These are phyloP conservation scores for Ophiocordyceps robertsii DNA, from an alignment of 2,329 filamentous ascomycete genomes.

Conservation along the genomic window DNA sequence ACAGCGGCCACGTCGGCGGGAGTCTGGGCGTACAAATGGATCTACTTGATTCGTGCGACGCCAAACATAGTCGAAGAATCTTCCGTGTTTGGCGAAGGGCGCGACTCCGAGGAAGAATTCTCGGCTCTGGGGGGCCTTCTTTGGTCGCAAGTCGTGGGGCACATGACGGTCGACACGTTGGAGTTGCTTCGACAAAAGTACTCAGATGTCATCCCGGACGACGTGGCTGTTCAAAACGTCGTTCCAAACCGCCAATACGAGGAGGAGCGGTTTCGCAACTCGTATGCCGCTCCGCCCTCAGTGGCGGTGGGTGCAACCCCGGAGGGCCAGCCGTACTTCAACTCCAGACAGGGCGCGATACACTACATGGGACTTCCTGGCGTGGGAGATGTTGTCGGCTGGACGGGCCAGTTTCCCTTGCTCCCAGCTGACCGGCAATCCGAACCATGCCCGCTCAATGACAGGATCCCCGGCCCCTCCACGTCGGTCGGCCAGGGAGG, in stretches of 20 bases:
- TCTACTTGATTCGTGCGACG: not conserved
- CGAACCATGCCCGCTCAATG: too few relatives aligned
- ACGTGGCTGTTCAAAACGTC: not conserved
- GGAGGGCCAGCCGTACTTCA: not conserved
- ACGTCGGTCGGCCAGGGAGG: too few relatives aligned
- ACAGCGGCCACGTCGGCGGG: not conserved
- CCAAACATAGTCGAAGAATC: not conserved
- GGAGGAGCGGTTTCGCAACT: not conserved
- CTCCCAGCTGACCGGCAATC: not conserved
- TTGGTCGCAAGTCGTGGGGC: not conserved
- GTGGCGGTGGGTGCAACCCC: not conserved
- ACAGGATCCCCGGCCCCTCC: too few relatives aligned
- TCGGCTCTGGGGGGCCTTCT: not conserved
- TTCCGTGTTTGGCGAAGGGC: not conserved
- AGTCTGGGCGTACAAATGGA: not conserved
- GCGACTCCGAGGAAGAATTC: not conserved
- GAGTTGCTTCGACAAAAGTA: not conserved
- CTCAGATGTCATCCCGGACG: not conserved
- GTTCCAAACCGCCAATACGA: not conserved
- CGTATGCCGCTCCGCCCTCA: not conserved
- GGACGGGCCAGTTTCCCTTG: not conserved
- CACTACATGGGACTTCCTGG: not conserved
- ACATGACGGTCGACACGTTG: not conserved
- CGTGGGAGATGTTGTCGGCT: not conserved
- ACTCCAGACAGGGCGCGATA: not conserved